These are phyloP conservation scores for Zizania palustris DNA, from an alignment of 202 grass and related monocot genomes.

Conservation along the genomic window DNA sequence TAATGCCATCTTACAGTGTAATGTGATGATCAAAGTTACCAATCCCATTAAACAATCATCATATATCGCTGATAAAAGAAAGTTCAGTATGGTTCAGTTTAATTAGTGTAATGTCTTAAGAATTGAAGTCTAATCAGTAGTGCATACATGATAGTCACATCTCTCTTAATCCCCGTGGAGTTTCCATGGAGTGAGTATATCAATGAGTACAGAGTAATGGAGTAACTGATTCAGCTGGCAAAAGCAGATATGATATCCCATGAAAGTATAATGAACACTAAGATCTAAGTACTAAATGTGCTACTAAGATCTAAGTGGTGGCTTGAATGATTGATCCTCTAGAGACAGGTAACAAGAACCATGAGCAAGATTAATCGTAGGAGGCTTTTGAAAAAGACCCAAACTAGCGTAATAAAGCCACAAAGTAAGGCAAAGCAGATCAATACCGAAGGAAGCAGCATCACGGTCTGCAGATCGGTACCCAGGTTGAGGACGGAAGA, in stretches of 20 bases:
- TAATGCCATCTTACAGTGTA: constrained; percentile 2
- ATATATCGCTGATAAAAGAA: neutral
- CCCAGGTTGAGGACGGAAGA: neutral
- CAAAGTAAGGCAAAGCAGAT: neutral
- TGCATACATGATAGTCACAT: too few relatives aligned
- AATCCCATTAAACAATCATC: neutral
- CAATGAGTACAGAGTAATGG: too few relatives aligned
- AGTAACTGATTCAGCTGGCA: neutral
- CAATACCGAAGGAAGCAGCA: constrained; percentile 21
- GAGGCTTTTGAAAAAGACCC: neutral
- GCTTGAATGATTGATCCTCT: neutral
- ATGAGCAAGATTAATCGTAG: constrained; percentile 3
- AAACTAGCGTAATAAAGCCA: neutral
- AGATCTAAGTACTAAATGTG: too few relatives aligned
- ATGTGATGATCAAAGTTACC: neutral
- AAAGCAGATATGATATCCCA: neutral
- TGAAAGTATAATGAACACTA: neutral
- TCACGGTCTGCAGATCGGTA: neutral
- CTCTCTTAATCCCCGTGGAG: too few relatives aligned
- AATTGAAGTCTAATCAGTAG: neutral
- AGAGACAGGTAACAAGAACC: neutral
- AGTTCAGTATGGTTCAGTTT: neutral
- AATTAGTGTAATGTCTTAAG: neutral
- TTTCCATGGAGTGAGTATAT: too few relatives aligned
- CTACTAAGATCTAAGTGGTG: too few relatives aligned